Evolutionary conservation across 108 stramenopile species (phyloP).

Genomic region (Nitzschia palea): DNA sequence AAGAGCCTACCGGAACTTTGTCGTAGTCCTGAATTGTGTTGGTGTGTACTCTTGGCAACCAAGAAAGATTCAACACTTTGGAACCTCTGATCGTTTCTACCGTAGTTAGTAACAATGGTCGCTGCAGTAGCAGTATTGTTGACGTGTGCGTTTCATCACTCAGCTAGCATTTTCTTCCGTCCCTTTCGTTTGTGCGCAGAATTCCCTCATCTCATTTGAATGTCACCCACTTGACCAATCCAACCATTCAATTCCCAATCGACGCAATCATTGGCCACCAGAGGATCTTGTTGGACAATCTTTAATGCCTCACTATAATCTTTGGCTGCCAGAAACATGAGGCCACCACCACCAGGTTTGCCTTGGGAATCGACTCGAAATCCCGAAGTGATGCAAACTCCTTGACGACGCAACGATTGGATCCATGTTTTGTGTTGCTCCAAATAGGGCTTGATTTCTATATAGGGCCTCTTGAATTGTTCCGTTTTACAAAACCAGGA

Average conservation of each 20-base stretch:
- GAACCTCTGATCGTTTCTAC: no score
- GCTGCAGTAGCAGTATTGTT: no score
- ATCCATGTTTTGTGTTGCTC: conserved; percentile 60
- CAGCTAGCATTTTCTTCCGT: background rate
- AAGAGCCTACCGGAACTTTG: no score
- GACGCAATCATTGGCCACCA: conserved; percentile 53
- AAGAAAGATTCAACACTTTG: no score
- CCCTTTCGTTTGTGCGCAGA: no score
- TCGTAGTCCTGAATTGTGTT: no score
- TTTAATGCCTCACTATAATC: conserved; percentile 40
- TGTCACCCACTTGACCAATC: conserved; percentile 58
- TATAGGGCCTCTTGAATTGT: conserved; percentile 45
- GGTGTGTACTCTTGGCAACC: no score
- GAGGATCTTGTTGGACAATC: conserved; percentile 43
- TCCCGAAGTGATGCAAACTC: conserved; percentile 44
- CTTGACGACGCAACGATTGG: conserved; percentile 15
- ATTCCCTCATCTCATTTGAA: conserved; percentile 22
- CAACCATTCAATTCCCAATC: conserved; percentile 59
- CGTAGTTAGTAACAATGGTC: no score
- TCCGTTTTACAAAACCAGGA: conserved; percentile 67
- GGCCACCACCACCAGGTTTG: conserved; percentile 59
- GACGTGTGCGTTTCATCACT: no score
- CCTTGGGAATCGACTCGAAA: conserved; percentile 55
- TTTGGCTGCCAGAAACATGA: conserved; percentile 58
- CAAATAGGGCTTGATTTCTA: conserved; percentile 47